These are phyloP conservation scores for Xylaria sp. DNA, from an alignment of 2,329 filamentous ascomycete species.

Conservation along the genomic window DNA sequence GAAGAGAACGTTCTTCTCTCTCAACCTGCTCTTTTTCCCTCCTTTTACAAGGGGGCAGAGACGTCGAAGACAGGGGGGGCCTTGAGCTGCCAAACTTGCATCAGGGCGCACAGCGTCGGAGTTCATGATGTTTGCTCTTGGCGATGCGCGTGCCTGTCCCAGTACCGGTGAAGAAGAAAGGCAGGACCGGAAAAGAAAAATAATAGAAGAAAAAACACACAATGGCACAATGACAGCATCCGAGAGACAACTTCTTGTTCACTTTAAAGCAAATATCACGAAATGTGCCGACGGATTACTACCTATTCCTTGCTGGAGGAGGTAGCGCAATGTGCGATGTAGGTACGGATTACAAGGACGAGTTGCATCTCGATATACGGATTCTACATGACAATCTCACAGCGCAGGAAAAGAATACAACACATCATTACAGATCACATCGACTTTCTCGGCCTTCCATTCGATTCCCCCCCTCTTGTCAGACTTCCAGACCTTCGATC, in stretches of 20 bases:
- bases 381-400: neutral
- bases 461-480: neutral
- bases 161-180: conserved; percentile 5
- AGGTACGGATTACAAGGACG: neutral
- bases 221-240: neutral
- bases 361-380: neutral
- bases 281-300: too few species aligned
- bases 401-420: neutral
- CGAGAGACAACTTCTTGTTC: neutral
- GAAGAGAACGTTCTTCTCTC: too few species aligned
- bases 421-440: neutral
- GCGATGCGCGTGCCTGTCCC: conserved; percentile 18
- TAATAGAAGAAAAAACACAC: neutral
- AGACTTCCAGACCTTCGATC: neutral
- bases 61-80: neutral
- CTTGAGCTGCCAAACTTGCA: conserved; percentile 30
- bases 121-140: conserved; percentile 23
- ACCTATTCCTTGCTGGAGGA: neutral
- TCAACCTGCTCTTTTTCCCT: neutral
- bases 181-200: conserved; percentile 2
- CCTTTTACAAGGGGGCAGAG: neutral
- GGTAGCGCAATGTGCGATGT: neutral
- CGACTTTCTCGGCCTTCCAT: neutral
- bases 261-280: too few species aligned
- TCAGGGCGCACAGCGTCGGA: conserved; percentile 27